These are phyloP conservation scores for Holtermanniella nyarrowii DNA, from an alignment of 768 basidiomycete genomes.

Conservation along the genomic window DNA sequence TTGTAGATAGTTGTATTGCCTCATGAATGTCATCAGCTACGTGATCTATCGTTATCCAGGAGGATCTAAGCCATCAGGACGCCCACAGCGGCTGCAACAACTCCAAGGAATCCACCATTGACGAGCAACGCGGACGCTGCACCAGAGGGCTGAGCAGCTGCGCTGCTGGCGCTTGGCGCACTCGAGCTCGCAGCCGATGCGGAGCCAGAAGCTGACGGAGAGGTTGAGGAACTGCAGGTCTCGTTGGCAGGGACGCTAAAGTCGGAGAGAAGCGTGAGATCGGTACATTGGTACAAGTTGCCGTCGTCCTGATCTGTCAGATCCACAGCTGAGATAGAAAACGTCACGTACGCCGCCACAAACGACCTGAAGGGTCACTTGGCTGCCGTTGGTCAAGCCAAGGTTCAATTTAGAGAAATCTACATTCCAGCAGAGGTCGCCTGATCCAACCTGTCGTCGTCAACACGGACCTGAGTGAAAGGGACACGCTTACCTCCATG, in stretches of 20 bases:
- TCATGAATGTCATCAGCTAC: neutral
- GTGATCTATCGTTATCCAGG: neutral
- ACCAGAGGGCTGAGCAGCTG: neutral
- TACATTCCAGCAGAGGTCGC: constrained; percentile 58
- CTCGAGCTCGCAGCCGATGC: neutral
- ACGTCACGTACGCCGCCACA: constrained; percentile 24
- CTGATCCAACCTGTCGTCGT: constrained; percentile 45
- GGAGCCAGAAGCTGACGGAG: neutral
- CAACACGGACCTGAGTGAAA: neutral
- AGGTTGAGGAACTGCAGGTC: constrained; percentile 15
- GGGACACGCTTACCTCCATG: constrained; percentile 31
- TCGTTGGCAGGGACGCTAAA: constrained; percentile 47
- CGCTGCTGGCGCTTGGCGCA: neutral
- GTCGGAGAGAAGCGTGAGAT: constrained; percentile 56
- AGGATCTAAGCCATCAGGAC: neutral
- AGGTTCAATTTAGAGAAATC: constrained; percentile 50
- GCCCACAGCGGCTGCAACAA: neutral
- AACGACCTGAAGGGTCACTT: constrained; percentile 57
- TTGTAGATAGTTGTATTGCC: no score
- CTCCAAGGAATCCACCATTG: neutral
- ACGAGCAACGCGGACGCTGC: neutral
- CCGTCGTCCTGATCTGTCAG: constrained; percentile 50
- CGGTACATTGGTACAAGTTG: constrained; percentile 65
- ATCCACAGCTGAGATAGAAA: neutral
- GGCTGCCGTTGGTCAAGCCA: constrained; percentile 53